Base-by-base conservation (phyloP, 371 early-diverging fungal genomes). In the Mucor racemosus region DNA sequence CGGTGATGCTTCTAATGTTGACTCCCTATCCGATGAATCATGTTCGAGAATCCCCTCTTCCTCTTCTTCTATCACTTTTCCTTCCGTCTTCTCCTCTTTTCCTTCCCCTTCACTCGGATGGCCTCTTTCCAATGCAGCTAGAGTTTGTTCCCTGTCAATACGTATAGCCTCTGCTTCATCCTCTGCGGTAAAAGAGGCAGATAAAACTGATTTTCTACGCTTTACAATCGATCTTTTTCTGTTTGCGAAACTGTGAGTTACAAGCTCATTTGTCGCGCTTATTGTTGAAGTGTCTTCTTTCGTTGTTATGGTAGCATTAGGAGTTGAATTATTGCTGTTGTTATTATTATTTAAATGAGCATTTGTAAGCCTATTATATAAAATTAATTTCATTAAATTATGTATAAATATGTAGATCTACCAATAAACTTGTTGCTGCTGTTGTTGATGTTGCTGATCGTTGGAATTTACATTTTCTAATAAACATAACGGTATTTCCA, bases 161-260 rank as follows among this genome's bases (percentile, higher is more conserved):
- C 44, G 40, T 56, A 67, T 62, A 7, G 66, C 17, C 64, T 73
- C 68, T 71, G 72, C 38, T 41, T 79, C 78, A 57, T 84, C 79
- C 1, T 69, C 64, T n/a, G 79, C 68, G 17, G 79, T 79, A 35
- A 76, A 78, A 14, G 81, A 80, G 5, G 73, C 63, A 4, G 84
- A 82, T 54, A 86, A 46, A 41, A 83, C 76, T 5, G 84, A 83
- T 63, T 76, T 76, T 13, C 86, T 71, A 26, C 84, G 63, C 56
- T 75, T 69, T 1, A 64, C 69, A n/a, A 73, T 69, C 15, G 75
- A 68, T 15, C 69, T 65, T 39, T 69, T 61, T 60, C 75, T 73
- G 31, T 76, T 71, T 7, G 76, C 76, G 56, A 72, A 73, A 31
- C 78, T 74, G 61, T 79, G 79, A 15, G 75, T 71, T 54, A 59